Conservation (phyloP, 345 rosid species). For the Citrus reticulata region DNA sequence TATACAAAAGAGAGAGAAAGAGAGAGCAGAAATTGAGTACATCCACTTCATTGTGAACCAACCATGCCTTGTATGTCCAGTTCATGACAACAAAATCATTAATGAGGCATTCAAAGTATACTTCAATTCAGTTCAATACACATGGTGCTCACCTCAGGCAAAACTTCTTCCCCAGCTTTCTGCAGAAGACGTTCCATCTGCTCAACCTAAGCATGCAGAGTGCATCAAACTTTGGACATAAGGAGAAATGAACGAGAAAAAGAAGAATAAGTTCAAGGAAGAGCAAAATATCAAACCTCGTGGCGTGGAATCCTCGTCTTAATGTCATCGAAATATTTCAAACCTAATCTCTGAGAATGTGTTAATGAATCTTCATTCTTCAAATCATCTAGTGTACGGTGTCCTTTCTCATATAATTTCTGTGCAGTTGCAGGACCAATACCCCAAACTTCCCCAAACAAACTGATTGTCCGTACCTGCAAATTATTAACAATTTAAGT, state of each 20-base stretch:
- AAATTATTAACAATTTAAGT: slow-evolving; percentile 7
- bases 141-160: slow-evolving; percentile 67
- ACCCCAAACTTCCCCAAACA: slow-evolving; percentile 98
- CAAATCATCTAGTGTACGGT: slow-evolving; percentile 74
- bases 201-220: slow-evolving; percentile 51
- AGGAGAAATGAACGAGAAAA: not conserved
- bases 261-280: slow-evolving; percentile 1
- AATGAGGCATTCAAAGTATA: not conserved
- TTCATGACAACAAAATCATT: not conserved
- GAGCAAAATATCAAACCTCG: slow-evolving; percentile 51
- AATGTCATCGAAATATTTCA: slow-evolving; percentile 89
- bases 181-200: slow-evolving; percentile 79
- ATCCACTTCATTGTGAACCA: not conserved
- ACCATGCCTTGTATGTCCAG: not conserved
- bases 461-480: slow-evolving; percentile 75
- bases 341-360: slow-evolving; percentile 74
- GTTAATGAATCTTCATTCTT: slow-evolving; percentile 74
- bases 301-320: slow-evolving; percentile 77
- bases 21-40: not conserved
- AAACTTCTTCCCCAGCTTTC: slow-evolving; percentile 62
- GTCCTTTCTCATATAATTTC: slow-evolving; percentile 89
- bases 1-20: not conserved
- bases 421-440: slow-evolving; percentile 93
- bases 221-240: slow-evolving; percentile 1
- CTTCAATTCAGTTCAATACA: slow-evolving; percentile 2